phyloP scores from a whole-genome alignment of 306 rosid species.

The Argentina anserina region DNA sequence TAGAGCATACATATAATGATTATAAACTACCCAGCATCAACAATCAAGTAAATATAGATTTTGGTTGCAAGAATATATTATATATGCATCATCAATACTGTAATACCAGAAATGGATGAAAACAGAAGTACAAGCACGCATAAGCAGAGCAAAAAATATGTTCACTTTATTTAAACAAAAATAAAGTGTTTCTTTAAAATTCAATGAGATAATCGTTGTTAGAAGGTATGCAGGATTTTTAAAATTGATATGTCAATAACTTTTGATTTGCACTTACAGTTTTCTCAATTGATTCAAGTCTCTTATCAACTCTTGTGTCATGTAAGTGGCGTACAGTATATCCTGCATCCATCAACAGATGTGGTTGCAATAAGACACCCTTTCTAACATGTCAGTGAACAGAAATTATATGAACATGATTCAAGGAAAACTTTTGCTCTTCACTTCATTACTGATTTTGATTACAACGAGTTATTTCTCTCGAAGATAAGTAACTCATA shows the following conservation, averaged over 20 bases:
- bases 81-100: not conserved
- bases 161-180: not conserved
- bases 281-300: conserved; percentile 83
- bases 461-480: not conserved
- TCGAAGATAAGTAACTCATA: not conserved
- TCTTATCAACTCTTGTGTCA: conserved; percentile 58
- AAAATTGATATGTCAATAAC: not conserved
- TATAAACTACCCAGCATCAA: not conserved
- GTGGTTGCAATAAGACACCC: not conserved
- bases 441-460: not conserved
- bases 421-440: not conserved
- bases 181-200: not conserved
- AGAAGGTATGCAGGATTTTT: not conserved
- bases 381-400: not conserved
- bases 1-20: too few relatives aligned
- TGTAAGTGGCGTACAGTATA: conserved; percentile 76
- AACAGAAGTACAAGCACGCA: not conserved
- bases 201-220: not conserved
- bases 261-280: conserved; percentile 39
- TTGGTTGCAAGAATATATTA: not conserved
- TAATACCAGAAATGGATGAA: not conserved
- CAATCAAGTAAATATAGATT: not conserved
- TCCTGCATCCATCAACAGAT: conserved; percentile 41
- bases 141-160: not conserved
- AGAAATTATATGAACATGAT: not conserved